A percentile compares a stretch with the other conserved stretches of the same genome.
phyloP scores from a whole-genome alignment of 768 basidiomycete genomes.

The Dacryopinax spathularia region DNA sequence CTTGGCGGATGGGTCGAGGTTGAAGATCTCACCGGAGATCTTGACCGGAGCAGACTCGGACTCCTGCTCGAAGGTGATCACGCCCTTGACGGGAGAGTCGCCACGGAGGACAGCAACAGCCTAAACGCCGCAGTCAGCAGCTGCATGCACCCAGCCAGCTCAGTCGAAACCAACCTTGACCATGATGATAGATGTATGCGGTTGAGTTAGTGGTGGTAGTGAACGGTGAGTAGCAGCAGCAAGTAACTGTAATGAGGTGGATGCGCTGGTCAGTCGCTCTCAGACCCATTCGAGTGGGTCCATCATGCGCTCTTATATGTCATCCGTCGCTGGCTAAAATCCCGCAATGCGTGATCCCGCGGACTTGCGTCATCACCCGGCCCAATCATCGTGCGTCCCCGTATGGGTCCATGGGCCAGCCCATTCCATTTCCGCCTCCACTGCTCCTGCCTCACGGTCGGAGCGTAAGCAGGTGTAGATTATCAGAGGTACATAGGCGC shows the following conservation, averaged over 20 bases:
- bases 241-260: background rate
- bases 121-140: slow-evolving; percentile 19
- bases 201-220: background rate
- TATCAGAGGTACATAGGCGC: too few relatives aligned
- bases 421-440: background rate
- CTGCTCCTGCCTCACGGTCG: too few relatives aligned
- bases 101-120: slow-evolving; percentile 50
- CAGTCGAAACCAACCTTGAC: background rate
- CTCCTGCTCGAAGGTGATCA: slow-evolving; percentile 49
- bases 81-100: slow-evolving; percentile 45
- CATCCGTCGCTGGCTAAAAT: background rate
- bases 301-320: background rate
- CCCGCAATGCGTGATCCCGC: background rate
- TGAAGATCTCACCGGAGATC: slow-evolving; percentile 46
- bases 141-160: background rate
- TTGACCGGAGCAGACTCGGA: slow-evolving; percentile 37
- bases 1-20: slow-evolving; percentile 41
- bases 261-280: background rate
- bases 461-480: too few relatives aligned
- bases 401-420: background rate
- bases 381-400: background rate
- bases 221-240: too few relatives aligned
- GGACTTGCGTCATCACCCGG: background rate
- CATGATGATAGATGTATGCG: background rate
- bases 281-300: background rate